Percentiles rank a stretch among this genome's conserved stretches.
Evolutionary conservation across 352 stramenopile species (phyloP).

Genomic region (Paralagenidium karlingii): DNA sequence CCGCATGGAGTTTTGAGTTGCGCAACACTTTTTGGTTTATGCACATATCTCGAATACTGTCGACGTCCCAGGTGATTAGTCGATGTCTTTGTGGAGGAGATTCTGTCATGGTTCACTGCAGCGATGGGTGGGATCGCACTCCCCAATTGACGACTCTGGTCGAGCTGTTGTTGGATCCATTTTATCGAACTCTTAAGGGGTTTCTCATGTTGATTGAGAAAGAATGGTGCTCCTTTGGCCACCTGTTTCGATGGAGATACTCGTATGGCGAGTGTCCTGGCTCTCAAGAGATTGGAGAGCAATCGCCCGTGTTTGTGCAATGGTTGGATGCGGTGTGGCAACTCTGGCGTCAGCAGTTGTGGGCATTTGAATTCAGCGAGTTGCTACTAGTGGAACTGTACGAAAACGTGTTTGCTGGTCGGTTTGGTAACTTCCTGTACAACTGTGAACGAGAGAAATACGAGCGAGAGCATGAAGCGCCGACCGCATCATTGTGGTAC

Average conservation of each 20-base stretch:
- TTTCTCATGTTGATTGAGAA: slow-evolving; percentile 97
- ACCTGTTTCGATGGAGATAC: slow-evolving; percentile 96
- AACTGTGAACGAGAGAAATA: slow-evolving; percentile 87
- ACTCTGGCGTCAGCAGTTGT: slow-evolving; percentile 92
- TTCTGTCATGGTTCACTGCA: slow-evolving; percentile 97
- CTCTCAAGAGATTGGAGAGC: slow-evolving; percentile 92
- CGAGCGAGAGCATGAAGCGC: slow-evolving; percentile 35
- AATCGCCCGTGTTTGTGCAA: slow-evolving; percentile 98
- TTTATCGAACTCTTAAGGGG: slow-evolving; percentile 93
- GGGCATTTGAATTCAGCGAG: slow-evolving; percentile 98
- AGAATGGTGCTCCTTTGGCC: slow-evolving; percentile 98
- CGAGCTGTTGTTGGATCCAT: slow-evolving; percentile 96
- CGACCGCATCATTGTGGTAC: slow-evolving; percentile 66
- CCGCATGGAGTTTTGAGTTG: slow-evolving; percentile 78
- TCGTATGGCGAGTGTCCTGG: slow-evolving; percentile 90
- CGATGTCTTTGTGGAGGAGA: slow-evolving; percentile 88
- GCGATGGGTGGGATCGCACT: slow-evolving; percentile 98
- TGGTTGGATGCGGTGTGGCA: slow-evolving; percentile 98
- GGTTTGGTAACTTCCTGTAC: slow-evolving; percentile 97
- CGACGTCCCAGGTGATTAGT: slow-evolving; percentile 88
- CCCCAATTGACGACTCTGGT: slow-evolving; percentile 92
- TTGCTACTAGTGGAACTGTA: slow-evolving; percentile 86
- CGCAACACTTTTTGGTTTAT: slow-evolving; percentile 97
- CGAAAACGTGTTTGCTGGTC: slow-evolving; percentile 92
- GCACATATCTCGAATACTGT: slow-evolving; percentile 93